These are phyloP conservation scores for Circinella umbellata DNA, from an alignment of 371 early-diverging fungal genomes.

Conservation along the genomic window DNA sequence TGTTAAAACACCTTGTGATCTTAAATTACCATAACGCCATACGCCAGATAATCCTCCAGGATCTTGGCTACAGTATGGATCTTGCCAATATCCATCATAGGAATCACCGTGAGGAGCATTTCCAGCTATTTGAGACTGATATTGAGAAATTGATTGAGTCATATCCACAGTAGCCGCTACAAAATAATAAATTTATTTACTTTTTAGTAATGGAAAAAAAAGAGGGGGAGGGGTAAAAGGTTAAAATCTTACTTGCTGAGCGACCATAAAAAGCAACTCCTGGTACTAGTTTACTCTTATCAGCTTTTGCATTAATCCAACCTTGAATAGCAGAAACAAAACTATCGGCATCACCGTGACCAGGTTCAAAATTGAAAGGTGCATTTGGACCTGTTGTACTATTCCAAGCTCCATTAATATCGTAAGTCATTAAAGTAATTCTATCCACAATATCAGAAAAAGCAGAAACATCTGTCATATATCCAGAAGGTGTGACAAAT, in stretches of 20 bases:
- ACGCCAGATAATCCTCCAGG: constrained; percentile 42
- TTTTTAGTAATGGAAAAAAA: background rate
- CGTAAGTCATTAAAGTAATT: constrained; percentile 62
- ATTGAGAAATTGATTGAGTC: constrained; percentile 29
- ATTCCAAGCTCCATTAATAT: constrained; percentile 64
- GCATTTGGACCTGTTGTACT: constrained; percentile 59
- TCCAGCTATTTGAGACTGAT: constrained; percentile 34
- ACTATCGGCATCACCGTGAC: constrained; percentile 31
- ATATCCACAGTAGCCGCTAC: constrained; percentile 38
- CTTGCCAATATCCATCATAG: constrained; percentile 28
- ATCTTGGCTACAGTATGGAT: constrained; percentile 22
- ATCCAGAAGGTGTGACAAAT: constrained; percentile 49
- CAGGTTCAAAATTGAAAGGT: constrained; percentile 44
- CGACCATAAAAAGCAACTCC: constrained; percentile 75
- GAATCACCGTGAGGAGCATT: constrained; percentile 41
- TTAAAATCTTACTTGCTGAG: constrained; percentile 37
- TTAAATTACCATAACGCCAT: constrained; percentile 58
- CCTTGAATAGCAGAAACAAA: constrained; percentile 49
- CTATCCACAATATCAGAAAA: constrained; percentile 63
- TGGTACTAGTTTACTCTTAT: constrained; percentile 58
- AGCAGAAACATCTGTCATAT: constrained; percentile 53
- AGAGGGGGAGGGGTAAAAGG: background rate
- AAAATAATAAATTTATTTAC: background rate
- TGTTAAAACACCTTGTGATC: constrained; percentile 56
- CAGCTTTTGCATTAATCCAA: constrained; percentile 64